Percentiles rank a stretch among this genome's conserved stretches.
These are phyloP conservation scores for Aspergillus biplanus DNA, from an alignment of 495 filamentous ascomycete species.

Conservation along the genomic window DNA sequence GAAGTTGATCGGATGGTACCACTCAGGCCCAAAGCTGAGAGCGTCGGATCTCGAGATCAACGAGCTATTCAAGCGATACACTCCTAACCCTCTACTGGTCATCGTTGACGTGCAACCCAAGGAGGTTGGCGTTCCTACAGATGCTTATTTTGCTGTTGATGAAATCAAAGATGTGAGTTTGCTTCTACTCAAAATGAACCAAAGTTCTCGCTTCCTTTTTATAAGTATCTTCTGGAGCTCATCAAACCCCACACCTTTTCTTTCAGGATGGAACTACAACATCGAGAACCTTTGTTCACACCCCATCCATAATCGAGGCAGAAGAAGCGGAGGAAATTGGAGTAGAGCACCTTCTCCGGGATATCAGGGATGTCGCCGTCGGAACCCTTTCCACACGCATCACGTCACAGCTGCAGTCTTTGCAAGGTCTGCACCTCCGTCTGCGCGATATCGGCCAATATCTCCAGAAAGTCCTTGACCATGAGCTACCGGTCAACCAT, in stretches of 20 bases:
- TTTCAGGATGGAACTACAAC: conserved; percentile 94
- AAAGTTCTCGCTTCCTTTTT: not conserved
- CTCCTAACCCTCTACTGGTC: conserved; percentile 91
- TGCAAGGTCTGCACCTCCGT: conserved; percentile 94
- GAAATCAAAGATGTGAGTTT: conserved; percentile 97
- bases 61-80: conserved; percentile 99
- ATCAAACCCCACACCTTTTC: not conserved
- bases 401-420: conserved; percentile 94
- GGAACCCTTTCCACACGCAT: conserved; percentile 98
- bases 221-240: not conserved
- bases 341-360: conserved; percentile 95
- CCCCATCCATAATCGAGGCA: conserved; percentile 98
- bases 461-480: conserved; percentile 92
- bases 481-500: conserved; percentile 92
- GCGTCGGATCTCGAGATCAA: conserved; percentile 99
- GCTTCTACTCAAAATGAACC: not conserved
- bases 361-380: conserved; percentile 96
- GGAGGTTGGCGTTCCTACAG: conserved; percentile 95
- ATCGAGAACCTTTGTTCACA: conserved; percentile 96
- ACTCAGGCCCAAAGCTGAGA: conserved; percentile 94
- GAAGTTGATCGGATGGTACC: conserved; percentile 99
- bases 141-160: conserved; percentile 98
- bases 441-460: conserved; percentile 95
- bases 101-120: conserved; percentile 99
- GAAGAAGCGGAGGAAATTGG: conserved; percentile 99